Evolutionary conservation across 257 asterid genomes (phyloP), one percentile per base, ranked within the genome.

Genomic region (Scutellaria baicalensis): DNA sequence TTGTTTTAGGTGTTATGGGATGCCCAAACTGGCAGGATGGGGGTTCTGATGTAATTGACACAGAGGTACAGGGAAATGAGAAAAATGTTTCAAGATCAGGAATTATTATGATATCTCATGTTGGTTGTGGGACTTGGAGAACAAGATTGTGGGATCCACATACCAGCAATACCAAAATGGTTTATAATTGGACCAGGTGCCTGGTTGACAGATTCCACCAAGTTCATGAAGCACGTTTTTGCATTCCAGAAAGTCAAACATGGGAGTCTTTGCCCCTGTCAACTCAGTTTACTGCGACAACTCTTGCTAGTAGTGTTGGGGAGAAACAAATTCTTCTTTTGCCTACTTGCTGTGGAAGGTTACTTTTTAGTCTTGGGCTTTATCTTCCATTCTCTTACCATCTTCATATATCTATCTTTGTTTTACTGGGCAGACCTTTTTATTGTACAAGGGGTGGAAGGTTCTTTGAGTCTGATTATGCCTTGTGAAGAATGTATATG

Each of bases 261-360:
- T 93, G 99, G 99, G 92, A 89, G 66, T 87, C 95, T 16, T 82
- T 91, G 71, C 99, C 97, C 18, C 66, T 91, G 61, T 84, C 96
- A 8, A 42, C 69, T 69, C 78, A 77, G 66, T 88, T 78, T 65
- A 77, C 56, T 75, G 93, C 89, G 12, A 82, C 86, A 10, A 80
- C 78, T 40, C 23, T 82, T 63, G 74, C 84, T 67, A 76, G 80
- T 66, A 52, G 52, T 45, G 83, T 77, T 71, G 94, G 86, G 70
- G 84, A 85, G 71, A 81, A 79, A 36, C 79, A 82, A 68, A 70
- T 91, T 76, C 84, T 89, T 75, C 96, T 93, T 78, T 77, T 91
- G 71, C 87, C 86, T 74, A 59, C 83, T 69, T 93, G 97, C 81
- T 93, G 98, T 71, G 97, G 98, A 84, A 93, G 98, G 97, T 93